These are phyloP conservation scores for Ligustrum vulgare DNA, from an alignment of 257 asterid genomes.

Conservation along the genomic window DNA sequence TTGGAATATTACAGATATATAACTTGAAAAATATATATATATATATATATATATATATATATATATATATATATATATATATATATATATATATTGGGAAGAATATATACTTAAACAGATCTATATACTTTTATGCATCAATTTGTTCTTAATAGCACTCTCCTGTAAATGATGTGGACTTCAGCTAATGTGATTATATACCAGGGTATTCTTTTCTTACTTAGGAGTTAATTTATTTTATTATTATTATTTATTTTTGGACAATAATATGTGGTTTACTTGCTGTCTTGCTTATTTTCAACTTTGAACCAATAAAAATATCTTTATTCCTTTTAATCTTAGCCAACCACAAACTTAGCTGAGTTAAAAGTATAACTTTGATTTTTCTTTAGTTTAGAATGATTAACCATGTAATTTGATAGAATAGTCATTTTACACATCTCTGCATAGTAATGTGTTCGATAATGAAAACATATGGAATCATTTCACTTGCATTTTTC, in stretches of 20 bases:
- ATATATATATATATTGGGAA: too few species aligned
- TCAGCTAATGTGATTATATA: not conserved
- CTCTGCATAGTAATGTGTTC: not conserved
- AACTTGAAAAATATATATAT: not conserved
- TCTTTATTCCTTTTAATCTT: too few species aligned
- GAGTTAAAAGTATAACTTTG: not conserved
- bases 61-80: too few species aligned
- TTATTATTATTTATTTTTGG: too few species aligned
- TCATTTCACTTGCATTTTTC: not conserved
- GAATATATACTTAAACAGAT: too few species aligned
- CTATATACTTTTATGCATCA: not conserved
- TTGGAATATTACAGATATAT: not conserved
- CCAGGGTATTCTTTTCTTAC: too few species aligned
- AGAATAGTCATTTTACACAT: not conserved
- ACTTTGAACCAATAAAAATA: too few species aligned
- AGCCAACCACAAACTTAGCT: not conserved
- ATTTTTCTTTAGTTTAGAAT: not conserved
- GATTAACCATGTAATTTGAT: too few species aligned
- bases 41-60: too few species aligned
- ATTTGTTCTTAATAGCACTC: not conserved
- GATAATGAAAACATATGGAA: not conserved
- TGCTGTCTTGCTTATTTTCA: too few species aligned
- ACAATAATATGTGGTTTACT: too few species aligned
- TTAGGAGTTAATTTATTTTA: too few species aligned
- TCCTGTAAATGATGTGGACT: not conserved